These are phyloP conservation scores for Fusarium decemcellulare DNA, from an alignment of 2,329 filamentous ascomycete species.

Conservation along the genomic window DNA sequence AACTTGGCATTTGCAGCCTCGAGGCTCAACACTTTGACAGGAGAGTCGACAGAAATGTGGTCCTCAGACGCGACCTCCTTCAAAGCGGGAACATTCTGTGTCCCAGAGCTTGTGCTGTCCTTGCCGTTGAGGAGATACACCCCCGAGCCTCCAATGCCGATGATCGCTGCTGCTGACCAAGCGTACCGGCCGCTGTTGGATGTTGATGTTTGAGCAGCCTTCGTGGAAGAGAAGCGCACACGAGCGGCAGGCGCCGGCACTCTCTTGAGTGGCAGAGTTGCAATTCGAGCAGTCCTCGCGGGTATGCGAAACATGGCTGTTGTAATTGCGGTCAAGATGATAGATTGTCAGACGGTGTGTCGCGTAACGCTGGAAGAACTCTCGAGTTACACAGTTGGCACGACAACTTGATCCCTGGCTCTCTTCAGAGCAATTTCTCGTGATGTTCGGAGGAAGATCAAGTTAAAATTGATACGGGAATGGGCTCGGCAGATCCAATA, in stretches of 20 bases:
- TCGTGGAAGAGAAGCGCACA: slow-evolving; percentile 33
- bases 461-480: not conserved
- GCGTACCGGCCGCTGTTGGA: slow-evolving; percentile 5
- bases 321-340: not conserved
- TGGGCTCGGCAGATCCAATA: not conserved
- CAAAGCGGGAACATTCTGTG: slow-evolving; percentile 21
- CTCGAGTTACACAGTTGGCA: slow-evolving; percentile 15
- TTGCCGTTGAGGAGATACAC: slow-evolving; percentile 23
- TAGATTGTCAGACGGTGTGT: not conserved
- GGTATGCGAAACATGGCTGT: slow-evolving; percentile 35
- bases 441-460: too few species aligned
- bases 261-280: slow-evolving; percentile 11
- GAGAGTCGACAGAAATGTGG: slow-evolving; percentile 44
- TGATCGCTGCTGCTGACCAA: slow-evolving; percentile 18
- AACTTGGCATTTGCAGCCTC: slow-evolving; percentile 49
- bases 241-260: not conserved
- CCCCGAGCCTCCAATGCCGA: slow-evolving; percentile 25
- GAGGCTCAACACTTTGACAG: slow-evolving; percentile 45
- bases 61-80: slow-evolving; percentile 32
- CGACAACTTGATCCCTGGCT: not conserved
- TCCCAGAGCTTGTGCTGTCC: not conserved
- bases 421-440: too few species aligned
- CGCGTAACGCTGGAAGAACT: not conserved
- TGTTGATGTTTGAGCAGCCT: slow-evolving; percentile 6
- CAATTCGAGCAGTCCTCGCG: not conserved